Base-by-base conservation (phyloP, 192 early-diverging fungal genomes). In the Coemansia sp. region DNA sequence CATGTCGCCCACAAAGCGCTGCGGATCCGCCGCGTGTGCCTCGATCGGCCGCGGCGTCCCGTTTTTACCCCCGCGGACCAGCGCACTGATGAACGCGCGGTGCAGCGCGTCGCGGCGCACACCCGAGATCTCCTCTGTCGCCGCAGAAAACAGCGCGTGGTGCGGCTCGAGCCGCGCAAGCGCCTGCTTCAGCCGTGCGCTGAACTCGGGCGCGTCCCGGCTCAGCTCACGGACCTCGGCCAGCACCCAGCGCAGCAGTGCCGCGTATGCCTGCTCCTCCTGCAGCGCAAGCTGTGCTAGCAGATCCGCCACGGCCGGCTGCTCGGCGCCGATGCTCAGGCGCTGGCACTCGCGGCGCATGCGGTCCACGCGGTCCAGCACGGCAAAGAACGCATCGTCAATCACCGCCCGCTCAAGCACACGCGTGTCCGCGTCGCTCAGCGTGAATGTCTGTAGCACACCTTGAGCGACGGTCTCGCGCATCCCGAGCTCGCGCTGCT, bases 1-100 rank as follows among this genome's bases (percentile, higher is more conserved):
- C 91, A 98, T 96, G 60, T 97, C 96, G 19, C 95, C 95, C 31
- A 92, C 84, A 63, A 96, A 98, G 29, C 95, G 84, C 56, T 90
- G 71, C 1, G 94, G 89, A 67, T 98, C 96, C 44, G 88, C 91
- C 0, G 95, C 92, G 65, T 96, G 92, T 6, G 95, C 60, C 65
- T 98, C 96, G 57, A 98, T 94, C 0, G 96, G 95, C 35, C 91
- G 73, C 6, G 93, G 64, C 7, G 48, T 44, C 4, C 62, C 70
- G 30, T 48, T 24, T 2, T 53, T 59, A 9, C 67, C 68, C 16
- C 65, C 68, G 1, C 47, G 60, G 6, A 62, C 62, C 32, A 81
- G 58, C 21, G 73, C 73, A 8, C 18, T 28, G 18, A 59, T 18
- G 32, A 81, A 81, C 7, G 56, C 58, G 29, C 56, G 31, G 12